phyloP scores from a whole-genome alignment of 1,284 basidiomycete species.

The Ustilago vetiveriae region DNA sequence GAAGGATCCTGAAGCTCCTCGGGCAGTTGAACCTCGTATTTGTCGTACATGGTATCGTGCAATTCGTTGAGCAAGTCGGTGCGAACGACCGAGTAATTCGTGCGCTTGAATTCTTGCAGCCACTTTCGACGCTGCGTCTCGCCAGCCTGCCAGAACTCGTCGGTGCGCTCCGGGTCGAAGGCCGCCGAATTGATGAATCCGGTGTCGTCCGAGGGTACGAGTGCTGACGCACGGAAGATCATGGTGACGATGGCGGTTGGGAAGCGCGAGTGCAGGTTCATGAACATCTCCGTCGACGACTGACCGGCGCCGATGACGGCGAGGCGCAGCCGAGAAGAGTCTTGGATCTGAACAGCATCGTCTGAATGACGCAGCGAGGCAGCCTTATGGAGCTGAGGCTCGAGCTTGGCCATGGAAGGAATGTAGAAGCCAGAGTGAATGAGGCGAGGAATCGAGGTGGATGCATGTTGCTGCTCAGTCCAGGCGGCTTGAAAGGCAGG shows the following conservation, averaged over 20 bases:
- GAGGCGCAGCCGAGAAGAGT: conserved; percentile 48
- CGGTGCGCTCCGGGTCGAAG: conserved; percentile 64
- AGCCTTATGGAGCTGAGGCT: conserved; percentile 39
- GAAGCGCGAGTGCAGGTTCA: conserved; percentile 62
- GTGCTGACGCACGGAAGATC: conserved; percentile 62
- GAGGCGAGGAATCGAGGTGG: conserved; percentile 35
- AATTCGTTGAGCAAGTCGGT: conserved; percentile 59
- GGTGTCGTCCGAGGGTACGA: conserved; percentile 65
- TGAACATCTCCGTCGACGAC: conserved; percentile 61
- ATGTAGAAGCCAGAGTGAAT: conserved; percentile 62
- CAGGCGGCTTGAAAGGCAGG: conserved; percentile 46
- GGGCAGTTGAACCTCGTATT: conserved; percentile 46
- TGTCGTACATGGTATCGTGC: conserved; percentile 62
- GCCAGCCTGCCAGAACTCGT: conserved; percentile 60
- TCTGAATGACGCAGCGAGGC: conserved; percentile 18
- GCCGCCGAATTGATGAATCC: conserved; percentile 65
- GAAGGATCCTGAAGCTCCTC: conserved; percentile 57
- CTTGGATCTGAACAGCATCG: conserved; percentile 3
- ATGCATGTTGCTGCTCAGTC: conserved; percentile 11
- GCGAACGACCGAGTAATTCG: conserved; percentile 65
- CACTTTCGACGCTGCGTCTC: conserved; percentile 52
- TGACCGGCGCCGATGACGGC: conserved; percentile 65
- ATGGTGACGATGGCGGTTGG: conserved; percentile 60
- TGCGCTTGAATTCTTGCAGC: conserved; percentile 63
- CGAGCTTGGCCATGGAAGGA: conserved; percentile 53